Base-by-base conservation (phyloP, 2,329 filamentous ascomycete genomes). In the Metarhizium brunneum region DNA sequence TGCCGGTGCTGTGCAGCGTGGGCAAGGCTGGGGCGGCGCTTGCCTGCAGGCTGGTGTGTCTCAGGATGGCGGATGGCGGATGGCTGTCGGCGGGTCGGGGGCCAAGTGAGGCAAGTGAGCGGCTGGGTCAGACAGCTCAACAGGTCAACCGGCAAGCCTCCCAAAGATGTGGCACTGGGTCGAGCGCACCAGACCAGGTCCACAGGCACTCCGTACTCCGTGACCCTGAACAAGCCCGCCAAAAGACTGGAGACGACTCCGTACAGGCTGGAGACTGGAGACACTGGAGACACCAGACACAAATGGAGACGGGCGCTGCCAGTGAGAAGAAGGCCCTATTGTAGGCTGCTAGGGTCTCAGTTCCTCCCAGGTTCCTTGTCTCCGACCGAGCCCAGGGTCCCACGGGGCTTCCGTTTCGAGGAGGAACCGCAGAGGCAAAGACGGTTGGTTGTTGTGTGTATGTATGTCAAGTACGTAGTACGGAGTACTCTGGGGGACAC, bases 1-100 rank as follows among this genome's bases (percentile, higher is more conserved):
- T 20, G n/a, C n/a, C 16, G 25, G 54, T 47, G 40, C 40, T 43
- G 40, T 20, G 16, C 45, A 48, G 18, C 18, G 45, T 48, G 40
- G 57, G 47, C 58, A 58, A 58, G 58, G 55, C 58, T 60, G 55
- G 50, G 38, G 54, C 50, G 56, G 49, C 48, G 55, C 43, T 54
- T 48, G 47, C 52, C 47, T 57, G 55, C 55, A 56, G 47, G 10
- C 32, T 35, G 32, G 32, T 36, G 56, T 49, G 57, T 59, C 56
- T 60, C 59, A 56, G 59, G 56, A 55, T 30, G 55, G 55, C 50
- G 32, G 32, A 35, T 35, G 32, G 32, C 40, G 32, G 32, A 35
- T 35, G 32, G 32, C 40, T 57, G 54, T 54, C 54, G 52, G 59
- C 54, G 56, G 57, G 59, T 58, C 58, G 52, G 38, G 35, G 18